phyloP scores from a whole-genome alignment of 129 eudicot species.

The Tagetes erecta region DNA sequence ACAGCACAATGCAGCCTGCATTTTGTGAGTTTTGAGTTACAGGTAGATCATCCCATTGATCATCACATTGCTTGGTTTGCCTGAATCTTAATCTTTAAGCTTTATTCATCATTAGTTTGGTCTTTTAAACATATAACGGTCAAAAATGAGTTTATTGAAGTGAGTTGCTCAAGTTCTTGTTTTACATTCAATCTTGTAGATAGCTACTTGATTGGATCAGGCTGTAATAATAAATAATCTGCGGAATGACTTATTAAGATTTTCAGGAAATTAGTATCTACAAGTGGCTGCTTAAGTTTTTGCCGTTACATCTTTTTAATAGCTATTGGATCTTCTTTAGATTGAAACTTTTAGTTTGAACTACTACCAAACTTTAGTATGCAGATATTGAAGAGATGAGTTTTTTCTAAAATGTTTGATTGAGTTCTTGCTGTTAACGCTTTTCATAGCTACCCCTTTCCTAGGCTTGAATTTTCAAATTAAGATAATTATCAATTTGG shows the following conservation, averaged over 20 bases:
- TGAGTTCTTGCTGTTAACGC: not conserved
- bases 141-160: not conserved
- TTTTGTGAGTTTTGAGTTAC: not conserved
- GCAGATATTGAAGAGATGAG: not conserved
- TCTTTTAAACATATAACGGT: not conserved
- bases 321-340: not conserved
- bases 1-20: not conserved
- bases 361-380: not conserved
- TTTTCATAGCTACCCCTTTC: not conserved
- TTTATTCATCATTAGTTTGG: not conserved
- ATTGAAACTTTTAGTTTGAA: not conserved
- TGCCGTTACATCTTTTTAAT: not conserved
- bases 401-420: not conserved
- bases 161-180: not conserved
- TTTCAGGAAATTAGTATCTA: not conserved
- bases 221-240: not conserved
- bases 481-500: not conserved
- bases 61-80: not conserved
- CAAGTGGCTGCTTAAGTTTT: not conserved
- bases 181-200: not conserved
- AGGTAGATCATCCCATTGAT: not conserved
- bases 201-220: constrained; percentile 1
- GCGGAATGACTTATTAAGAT: not conserved
- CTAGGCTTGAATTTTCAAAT: not conserved
- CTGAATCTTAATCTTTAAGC: not conserved